A percentile compares a stretch with the other conserved stretches of the same genome.
These are phyloP conservation scores for Trichoderma atroviride DNA, from an alignment of 2,329 filamentous ascomycete genomes.

Conservation along the genomic window DNA sequence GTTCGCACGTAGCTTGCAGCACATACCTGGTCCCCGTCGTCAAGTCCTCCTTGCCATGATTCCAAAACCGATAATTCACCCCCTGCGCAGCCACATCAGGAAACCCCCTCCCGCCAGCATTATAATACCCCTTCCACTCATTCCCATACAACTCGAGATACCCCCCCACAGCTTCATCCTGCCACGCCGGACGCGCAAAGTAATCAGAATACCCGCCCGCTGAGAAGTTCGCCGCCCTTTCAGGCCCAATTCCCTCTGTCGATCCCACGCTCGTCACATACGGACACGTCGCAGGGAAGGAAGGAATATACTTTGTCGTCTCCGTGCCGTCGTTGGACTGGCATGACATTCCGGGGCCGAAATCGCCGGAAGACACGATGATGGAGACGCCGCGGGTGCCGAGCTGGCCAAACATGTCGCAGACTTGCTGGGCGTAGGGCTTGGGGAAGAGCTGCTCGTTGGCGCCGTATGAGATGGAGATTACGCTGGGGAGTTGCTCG, in stretches of 20 bases:
- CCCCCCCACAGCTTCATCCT: slow-evolving; percentile 49
- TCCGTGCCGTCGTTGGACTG: slow-evolving; percentile 43
- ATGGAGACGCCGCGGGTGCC: slow-evolving; percentile 67
- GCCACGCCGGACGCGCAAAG: slow-evolving; percentile 48
- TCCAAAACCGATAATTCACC: slow-evolving; percentile 39
- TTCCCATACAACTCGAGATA: slow-evolving; percentile 49
- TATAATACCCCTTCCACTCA: slow-evolving; percentile 53
- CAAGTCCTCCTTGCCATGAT: slow-evolving; percentile 33
- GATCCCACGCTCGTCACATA: slow-evolving; percentile 66
- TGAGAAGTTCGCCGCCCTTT: slow-evolving; percentile 56
- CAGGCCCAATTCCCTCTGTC: slow-evolving; percentile 55
- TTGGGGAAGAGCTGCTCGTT: slow-evolving; percentile 65
- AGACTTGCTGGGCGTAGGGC: slow-evolving; percentile 55
- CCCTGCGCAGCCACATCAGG: slow-evolving; percentile 64
- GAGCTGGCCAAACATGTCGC: slow-evolving; percentile 64
- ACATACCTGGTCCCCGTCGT: slow-evolving; percentile 42
- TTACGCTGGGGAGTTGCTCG: slow-evolving; percentile 60
- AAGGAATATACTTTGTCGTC: slow-evolving; percentile 39
- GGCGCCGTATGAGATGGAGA: slow-evolving; percentile 72
- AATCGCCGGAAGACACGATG: slow-evolving; percentile 66
- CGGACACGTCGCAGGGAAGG: slow-evolving; percentile 51
- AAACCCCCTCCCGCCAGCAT: slow-evolving; percentile 56
- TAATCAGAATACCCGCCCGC: slow-evolving; percentile 55
- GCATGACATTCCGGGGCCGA: slow-evolving; percentile 43
- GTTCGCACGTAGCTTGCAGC: neutral